These are phyloP conservation scores for Groenewaldozyma sp. DNA, from an alignment of 1,139 yeast species.

Conservation along the genomic window DNA sequence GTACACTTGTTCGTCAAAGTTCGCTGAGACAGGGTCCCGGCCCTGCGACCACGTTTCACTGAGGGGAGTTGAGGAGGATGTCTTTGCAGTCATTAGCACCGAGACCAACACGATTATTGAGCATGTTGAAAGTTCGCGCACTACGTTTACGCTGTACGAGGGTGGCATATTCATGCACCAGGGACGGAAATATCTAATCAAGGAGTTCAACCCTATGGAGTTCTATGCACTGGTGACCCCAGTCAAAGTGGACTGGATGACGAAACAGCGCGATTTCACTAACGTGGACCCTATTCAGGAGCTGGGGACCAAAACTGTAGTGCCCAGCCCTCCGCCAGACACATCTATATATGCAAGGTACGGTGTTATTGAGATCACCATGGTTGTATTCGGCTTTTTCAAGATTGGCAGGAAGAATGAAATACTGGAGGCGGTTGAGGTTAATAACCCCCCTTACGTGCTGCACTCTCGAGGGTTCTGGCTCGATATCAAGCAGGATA, in stretches of 20 bases:
- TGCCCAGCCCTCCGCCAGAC: neutral
- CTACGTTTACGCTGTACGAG: conserved; percentile 84
- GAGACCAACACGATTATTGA: conserved; percentile 77
- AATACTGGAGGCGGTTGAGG: conserved; percentile 86
- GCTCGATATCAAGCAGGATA: conserved; percentile 69
- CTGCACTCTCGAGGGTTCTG: conserved; percentile 73
- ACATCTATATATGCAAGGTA: conserved; percentile 33
- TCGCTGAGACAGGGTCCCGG: conserved; percentile 36
- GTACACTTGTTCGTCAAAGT: neutral
- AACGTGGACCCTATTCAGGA: conserved; percentile 65
- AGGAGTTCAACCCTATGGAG: conserved; percentile 70
- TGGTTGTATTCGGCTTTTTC: conserved; percentile 84
- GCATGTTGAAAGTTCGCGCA: conserved; percentile 82
- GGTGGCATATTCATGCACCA: conserved; percentile 95
- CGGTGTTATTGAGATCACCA: conserved; percentile 65
- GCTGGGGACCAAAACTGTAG: neutral
- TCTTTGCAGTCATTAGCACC: conserved; percentile 79
- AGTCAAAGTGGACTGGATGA: conserved; percentile 89
- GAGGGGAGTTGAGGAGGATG: conserved; percentile 67
- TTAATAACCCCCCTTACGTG: conserved; percentile 74
- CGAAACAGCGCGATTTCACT: conserved; percentile 83
- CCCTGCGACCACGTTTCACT: conserved; percentile 67
- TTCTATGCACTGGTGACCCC: conserved; percentile 74
- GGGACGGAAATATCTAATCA: conserved; percentile 79
- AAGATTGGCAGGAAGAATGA: conserved; percentile 68